Conservation (phyloP, 768 basidiomycete species). For the Scleroderma citrinum region DNA sequence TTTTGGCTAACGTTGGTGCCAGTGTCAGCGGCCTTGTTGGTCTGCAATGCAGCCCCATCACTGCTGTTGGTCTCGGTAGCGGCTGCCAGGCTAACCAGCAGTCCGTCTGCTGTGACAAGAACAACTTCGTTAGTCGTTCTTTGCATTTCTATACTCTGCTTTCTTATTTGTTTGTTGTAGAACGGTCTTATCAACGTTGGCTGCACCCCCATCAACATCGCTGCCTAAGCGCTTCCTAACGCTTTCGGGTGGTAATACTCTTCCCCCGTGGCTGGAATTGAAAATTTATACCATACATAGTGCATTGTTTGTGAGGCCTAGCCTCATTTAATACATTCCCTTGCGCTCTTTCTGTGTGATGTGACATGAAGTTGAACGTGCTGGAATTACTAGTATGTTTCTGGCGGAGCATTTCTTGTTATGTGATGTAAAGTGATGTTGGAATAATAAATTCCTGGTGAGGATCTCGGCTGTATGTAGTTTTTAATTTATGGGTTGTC, state of each 20-base stretch:
- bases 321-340: not conserved
- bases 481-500: too few species aligned
- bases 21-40: slow-evolving; percentile 17
- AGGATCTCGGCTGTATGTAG: too few species aligned
- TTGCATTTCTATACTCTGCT: too few species aligned
- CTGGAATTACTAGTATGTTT: too few species aligned
- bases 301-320: not conserved
- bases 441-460: too few species aligned
- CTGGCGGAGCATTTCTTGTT: too few species aligned
- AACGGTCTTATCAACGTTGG: slow-evolving; percentile 33
- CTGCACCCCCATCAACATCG: slow-evolving; percentile 34
- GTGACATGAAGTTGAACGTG: too few species aligned
- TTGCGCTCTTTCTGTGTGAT: not conserved
- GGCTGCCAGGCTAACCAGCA: slow-evolving; percentile 11
- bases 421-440: too few species aligned
- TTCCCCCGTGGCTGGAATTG: not conserved
- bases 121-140: slow-evolving; percentile 35
- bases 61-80: slow-evolving; percentile 11
- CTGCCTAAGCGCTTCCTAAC: not conserved
- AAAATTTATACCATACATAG: not conserved
- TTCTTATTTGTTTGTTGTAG: slow-evolving; percentile 9
- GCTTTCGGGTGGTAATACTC: too few species aligned
- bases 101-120: slow-evolving; percentile 43
- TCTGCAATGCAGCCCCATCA: slow-evolving; percentile 31
- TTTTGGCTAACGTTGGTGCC: not conserved